These are phyloP conservation scores for Emmonsia crescens DNA, from an alignment of 2,329 filamentous ascomycete species.

Conservation along the genomic window DNA sequence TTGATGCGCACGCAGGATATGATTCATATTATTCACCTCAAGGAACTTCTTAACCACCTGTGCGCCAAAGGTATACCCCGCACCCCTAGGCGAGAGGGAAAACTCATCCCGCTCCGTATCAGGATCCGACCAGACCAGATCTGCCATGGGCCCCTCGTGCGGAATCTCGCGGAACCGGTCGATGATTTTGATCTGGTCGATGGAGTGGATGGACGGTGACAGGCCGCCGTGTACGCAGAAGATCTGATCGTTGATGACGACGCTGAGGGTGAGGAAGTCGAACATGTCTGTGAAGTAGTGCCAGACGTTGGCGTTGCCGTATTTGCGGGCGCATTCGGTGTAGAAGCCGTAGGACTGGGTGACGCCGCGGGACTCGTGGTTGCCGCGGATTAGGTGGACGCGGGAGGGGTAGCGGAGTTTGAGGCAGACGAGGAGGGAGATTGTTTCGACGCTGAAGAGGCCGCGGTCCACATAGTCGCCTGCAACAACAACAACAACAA, in stretches of 20 bases:
- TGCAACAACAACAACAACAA: constrained; percentile 24
- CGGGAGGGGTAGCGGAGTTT: constrained; percentile 94
- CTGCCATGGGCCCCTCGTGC: constrained; percentile 98
- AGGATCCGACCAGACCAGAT: constrained; percentile 95
- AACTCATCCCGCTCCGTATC: constrained; percentile 98
- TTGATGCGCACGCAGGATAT: constrained; percentile 96
- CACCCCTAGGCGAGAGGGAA: constrained; percentile 81
- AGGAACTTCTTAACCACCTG: constrained; percentile 98
- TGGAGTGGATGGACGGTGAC: constrained; percentile 86
- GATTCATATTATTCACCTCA: constrained; percentile 93
- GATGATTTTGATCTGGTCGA: constrained; percentile 99
- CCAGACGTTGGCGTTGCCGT: constrained; percentile 97
- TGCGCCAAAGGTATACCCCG: constrained; percentile 93
- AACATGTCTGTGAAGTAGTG: constrained; percentile 99
- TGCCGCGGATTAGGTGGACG: constrained; percentile 91
- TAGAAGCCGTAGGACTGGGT: constrained; percentile 99
- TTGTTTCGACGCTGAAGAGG: constrained; percentile 97
- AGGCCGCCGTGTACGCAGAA: constrained; percentile 96
- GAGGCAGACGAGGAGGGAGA: constrained; percentile 91
- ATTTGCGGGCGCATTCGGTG: constrained; percentile 94
- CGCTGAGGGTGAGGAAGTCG: constrained; percentile 90
- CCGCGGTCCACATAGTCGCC: constrained; percentile 97
- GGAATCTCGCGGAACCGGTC: constrained; percentile 97
- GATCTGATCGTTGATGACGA: constrained; percentile 97
- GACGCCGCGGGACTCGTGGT: constrained; percentile 94